A percentile compares a stretch with the other conserved stretches of the same genome.
These are phyloP conservation scores for Boletus bicolor DNA, from an alignment of 768 basidiomycete species.

Conservation along the genomic window DNA sequence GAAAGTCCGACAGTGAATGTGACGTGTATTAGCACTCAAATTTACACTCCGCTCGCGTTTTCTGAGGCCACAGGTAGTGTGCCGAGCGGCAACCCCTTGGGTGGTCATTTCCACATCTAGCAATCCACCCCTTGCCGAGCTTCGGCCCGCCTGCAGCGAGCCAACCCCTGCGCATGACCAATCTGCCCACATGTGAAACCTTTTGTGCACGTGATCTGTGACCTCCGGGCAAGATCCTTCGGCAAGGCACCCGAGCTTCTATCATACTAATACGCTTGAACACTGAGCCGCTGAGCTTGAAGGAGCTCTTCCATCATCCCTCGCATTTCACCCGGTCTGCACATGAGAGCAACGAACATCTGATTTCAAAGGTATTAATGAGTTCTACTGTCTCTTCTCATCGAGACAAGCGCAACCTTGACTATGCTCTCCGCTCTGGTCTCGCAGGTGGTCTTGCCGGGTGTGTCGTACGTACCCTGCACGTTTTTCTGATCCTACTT, in stretches of 20 bases:
- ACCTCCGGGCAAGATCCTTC: conserved; percentile 12
- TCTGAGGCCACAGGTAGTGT: too few species aligned
- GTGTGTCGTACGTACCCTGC: conserved; percentile 67
- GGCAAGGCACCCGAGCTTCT: background rate
- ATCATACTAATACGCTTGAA: background rate
- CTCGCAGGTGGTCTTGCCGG: conserved; percentile 93
- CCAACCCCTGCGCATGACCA: too few species aligned
- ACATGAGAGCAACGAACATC: conserved; percentile 8
- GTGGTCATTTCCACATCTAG: too few species aligned
- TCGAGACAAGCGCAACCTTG: conserved; percentile 52
- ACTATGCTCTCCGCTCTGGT: conserved; percentile 74
- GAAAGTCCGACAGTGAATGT: too few species aligned
- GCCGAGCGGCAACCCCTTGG: too few species aligned
- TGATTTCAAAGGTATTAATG: conserved; percentile 25
- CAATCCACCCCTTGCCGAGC: too few species aligned
- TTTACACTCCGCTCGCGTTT: too few species aligned
- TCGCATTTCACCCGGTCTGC: background rate
- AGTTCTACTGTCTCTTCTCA: conserved; percentile 34
- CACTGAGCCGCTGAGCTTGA: background rate
- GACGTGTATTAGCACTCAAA: too few species aligned
- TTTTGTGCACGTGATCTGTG: conserved; percentile 12
- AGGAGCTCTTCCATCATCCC: background rate
- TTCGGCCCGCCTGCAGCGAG: too few species aligned
- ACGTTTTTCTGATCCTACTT: background rate
- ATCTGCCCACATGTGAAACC: background rate